These are phyloP conservation scores for Termitomyces titanicus DNA, from an alignment of 768 basidiomycete species.

Conservation along the genomic window DNA sequence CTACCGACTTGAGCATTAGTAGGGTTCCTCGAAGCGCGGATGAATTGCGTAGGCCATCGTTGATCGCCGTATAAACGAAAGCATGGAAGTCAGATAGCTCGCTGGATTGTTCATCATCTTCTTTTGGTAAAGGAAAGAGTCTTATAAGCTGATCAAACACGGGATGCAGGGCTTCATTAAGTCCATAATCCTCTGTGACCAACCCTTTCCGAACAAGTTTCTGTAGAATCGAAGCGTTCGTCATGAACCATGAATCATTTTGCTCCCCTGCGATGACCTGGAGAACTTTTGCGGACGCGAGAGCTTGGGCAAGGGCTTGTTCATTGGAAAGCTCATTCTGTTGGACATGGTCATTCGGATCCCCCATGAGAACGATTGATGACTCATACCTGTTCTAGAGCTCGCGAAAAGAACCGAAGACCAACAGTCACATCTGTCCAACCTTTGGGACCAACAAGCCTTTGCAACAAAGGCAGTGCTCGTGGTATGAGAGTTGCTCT, in stretches of 20 bases:
- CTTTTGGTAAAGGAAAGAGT: conserved; percentile 73
- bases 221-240: conserved; percentile 70
- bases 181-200: conserved; percentile 68
- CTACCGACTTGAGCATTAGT: conserved; percentile 83
- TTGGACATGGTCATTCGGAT: background rate
- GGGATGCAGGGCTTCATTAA: conserved; percentile 81
- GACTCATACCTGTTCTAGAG: conserved; percentile 69
- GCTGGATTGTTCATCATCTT: conserved; percentile 72
- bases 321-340: conserved; percentile 76
- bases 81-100: conserved; percentile 74
- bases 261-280: conserved; percentile 84
- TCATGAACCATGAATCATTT: conserved; percentile 74
- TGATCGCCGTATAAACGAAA: conserved; percentile 71
- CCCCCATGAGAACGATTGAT: background rate
- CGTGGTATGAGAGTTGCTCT: conserved; percentile 52
- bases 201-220: conserved; percentile 87
- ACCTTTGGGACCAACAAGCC: conserved; percentile 77
- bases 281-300: conserved; percentile 84
- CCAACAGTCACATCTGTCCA: conserved; percentile 94
- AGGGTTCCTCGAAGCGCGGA: conserved; percentile 75
- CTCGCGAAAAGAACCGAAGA: conserved; percentile 81
- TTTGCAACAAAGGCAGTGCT: conserved; percentile 63
- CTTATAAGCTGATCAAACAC: conserved; percentile 79
- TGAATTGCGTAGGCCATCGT: conserved; percentile 74
- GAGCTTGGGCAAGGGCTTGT: conserved; percentile 58